phyloP scores from a whole-genome alignment of 192 early-diverging fungal genomes.

The Glomus cerebriforme region DNA sequence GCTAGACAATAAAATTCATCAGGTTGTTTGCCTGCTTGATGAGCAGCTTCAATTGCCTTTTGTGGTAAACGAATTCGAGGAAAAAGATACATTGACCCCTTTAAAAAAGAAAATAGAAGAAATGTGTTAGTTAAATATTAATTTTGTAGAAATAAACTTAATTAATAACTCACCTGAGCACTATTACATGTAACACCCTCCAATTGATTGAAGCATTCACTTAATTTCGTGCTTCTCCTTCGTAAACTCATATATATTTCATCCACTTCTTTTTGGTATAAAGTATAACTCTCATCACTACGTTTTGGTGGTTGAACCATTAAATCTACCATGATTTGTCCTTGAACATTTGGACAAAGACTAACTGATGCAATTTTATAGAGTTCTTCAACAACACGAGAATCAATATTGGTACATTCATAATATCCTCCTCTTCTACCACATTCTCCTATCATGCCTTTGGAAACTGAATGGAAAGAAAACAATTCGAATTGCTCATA shows the following conservation, averaged over 20 bases:
- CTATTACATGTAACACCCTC: slow-evolving; percentile 84
- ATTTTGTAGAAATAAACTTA: not conserved
- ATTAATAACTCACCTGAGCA: slow-evolving; percentile 48
- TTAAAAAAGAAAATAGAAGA: not conserved
- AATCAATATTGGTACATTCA: slow-evolving; percentile 86
- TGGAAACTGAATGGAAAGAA: slow-evolving; percentile 95
- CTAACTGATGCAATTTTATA: slow-evolving; percentile 94
- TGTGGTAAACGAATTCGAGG: slow-evolving; percentile 75
- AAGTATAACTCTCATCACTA: slow-evolving; percentile 76
- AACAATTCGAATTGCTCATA: slow-evolving; percentile 84
- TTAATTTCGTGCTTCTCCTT: slow-evolving; percentile 76
- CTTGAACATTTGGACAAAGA: slow-evolving; percentile 93
- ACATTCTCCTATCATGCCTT: slow-evolving; percentile 99
- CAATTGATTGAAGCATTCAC: slow-evolving; percentile 76
- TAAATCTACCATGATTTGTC: slow-evolving; percentile 92
- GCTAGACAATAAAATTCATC: slow-evolving; percentile 91
- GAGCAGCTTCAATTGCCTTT: slow-evolving; percentile 78
- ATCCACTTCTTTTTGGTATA: slow-evolving; percentile 72
- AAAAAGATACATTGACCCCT: slow-evolving; percentile 98
- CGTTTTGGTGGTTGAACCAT: slow-evolving; percentile 89
- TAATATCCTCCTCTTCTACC: slow-evolving; percentile 97
- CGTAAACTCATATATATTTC: slow-evolving; percentile 79
- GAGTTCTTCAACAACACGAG: slow-evolving; percentile 74
- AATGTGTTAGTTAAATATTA: not conserved
- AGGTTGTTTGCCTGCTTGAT: slow-evolving; percentile 68